Evolutionary conservation across 805 yeast species (phyloP).

Genomic region (Metschnikowia lachancei): DNA sequence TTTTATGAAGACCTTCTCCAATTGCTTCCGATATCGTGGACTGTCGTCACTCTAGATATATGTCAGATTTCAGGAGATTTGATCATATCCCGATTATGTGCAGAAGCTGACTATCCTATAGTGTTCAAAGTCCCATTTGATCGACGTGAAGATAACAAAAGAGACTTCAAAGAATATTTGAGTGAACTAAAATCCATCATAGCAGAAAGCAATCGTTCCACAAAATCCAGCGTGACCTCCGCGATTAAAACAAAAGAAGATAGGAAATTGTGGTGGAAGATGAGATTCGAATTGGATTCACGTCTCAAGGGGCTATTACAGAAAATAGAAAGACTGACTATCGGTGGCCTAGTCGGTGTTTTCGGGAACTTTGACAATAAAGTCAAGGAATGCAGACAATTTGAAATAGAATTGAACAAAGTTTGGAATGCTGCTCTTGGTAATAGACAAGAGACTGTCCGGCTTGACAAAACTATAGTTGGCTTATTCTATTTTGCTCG

Average conservation of each 20-base stretch:
- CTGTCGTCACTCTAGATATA: conserved; percentile 57
- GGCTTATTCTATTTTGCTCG: conserved; percentile 21
- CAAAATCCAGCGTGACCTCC: conserved; percentile 52
- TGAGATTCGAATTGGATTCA: conserved; percentile 59
- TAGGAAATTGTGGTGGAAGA: conserved; percentile 75
- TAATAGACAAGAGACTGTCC: conserved; percentile 14
- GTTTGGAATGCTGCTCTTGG: conserved; percentile 12
- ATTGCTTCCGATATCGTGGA: conserved; percentile 49
- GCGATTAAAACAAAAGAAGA: conserved; percentile 55
- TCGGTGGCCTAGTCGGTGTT: conserved; percentile 72
- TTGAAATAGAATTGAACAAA: conserved; percentile 20
- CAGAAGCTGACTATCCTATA: conserved; percentile 35
- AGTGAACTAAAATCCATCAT: conserved; percentile 45
- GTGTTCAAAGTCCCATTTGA: conserved; percentile 59
- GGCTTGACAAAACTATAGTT: conserved; percentile 19
- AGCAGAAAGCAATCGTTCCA: conserved; percentile 56
- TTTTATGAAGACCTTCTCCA: conserved; percentile 13
- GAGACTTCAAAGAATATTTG: conserved; percentile 44
- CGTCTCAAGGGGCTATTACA: conserved; percentile 51
- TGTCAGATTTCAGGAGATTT: conserved; percentile 59
- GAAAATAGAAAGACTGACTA: conserved; percentile 62
- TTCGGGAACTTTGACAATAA: conserved; percentile 42
- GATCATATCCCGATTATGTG: conserved; percentile 45
- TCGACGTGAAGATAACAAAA: conserved; percentile 40
- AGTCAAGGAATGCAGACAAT: conserved; percentile 17